Percentiles rank a stretch among this genome's conserved stretches.
Conservation (phyloP, 345 rosid species). For the Camelina laxa region DNA sequence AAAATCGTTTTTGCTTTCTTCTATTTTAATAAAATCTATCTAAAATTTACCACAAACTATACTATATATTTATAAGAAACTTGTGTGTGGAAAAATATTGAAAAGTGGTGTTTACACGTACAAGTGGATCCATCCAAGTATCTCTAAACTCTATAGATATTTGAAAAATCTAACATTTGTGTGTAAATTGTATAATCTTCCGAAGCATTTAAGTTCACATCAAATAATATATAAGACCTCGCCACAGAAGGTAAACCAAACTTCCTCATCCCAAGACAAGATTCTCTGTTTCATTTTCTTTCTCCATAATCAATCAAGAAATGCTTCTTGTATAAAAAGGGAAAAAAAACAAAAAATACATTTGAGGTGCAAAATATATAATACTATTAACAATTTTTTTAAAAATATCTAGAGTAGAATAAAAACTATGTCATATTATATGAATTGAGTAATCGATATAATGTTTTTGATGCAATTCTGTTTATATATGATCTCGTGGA, state of each 20-base stretch:
- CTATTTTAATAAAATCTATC: not conserved
- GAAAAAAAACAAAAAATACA: not conserved
- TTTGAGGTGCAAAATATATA: conserved; percentile 8
- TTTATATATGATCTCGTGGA: not conserved
- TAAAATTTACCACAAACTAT: not conserved
- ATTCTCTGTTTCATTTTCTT: conserved; percentile 24
- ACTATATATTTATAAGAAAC: not conserved
- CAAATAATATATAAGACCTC: conserved; percentile 17
- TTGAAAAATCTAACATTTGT: conserved; percentile 28
- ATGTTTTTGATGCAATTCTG: not conserved
- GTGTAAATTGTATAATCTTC: conserved; percentile 13
- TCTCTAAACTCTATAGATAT: conserved; percentile 18
- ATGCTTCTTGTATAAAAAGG: not conserved
- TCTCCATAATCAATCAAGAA: not conserved
- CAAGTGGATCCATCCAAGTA: conserved; percentile 15
- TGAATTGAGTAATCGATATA: not conserved
- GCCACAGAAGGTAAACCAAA: conserved; percentile 23
- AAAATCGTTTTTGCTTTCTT: not conserved
- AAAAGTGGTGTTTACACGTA: conserved; percentile 13
- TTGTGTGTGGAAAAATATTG: not conserved
- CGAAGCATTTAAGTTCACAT: conserved; percentile 23
- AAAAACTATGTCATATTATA: not conserved
- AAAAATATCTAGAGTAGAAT: not conserved
- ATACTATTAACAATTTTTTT: no score
- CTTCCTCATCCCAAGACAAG: conserved; percentile 43